Conservation (phyloP, 805 yeast genomes). For the Candida ipomoeae region DNA sequence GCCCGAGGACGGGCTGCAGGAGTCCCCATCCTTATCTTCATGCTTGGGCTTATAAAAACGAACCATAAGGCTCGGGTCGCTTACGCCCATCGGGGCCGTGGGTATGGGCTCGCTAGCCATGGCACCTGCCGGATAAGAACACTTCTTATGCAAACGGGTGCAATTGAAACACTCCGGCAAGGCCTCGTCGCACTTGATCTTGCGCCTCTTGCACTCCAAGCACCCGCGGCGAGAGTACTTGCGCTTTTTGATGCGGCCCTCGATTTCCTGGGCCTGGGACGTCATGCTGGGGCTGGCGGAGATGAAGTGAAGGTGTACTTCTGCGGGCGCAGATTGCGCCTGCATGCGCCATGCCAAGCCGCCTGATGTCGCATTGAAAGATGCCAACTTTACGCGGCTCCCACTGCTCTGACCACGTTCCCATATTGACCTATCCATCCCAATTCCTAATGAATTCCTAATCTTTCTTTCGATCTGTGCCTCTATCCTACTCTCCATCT, state of each 20-base stretch:
- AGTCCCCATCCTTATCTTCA: background rate
- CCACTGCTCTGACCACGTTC: too few relatives aligned
- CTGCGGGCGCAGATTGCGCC: background rate
- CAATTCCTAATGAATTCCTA: too few relatives aligned
- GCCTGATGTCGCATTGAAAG: background rate
- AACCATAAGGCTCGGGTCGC: slow-evolving; percentile 1
- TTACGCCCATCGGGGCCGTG: background rate
- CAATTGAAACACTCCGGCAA: slow-evolving; percentile 37
- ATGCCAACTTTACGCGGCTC: background rate
- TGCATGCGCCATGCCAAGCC: background rate
- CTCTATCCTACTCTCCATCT: too few relatives aligned
- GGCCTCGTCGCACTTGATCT: slow-evolving; percentile 42
- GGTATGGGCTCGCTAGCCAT: too few relatives aligned
- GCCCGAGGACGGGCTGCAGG: too few relatives aligned
- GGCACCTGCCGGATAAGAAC: slow-evolving; percentile 20
- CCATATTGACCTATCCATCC: too few relatives aligned
- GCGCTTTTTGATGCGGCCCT: slow-evolving; percentile 27
- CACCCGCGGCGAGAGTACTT: slow-evolving; percentile 41
- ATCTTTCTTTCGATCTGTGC: too few relatives aligned
- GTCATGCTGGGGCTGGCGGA: background rate
- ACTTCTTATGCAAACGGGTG: slow-evolving; percentile 28
- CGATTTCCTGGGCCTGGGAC: background rate
- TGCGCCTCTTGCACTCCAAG: slow-evolving; percentile 41
- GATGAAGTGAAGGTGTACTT: slow-evolving; percentile 1
- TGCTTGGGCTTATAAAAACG: slow-evolving; percentile 9